Base-by-base conservation (phyloP, 148 eudicot species). In the Selenicereus undatus region DNA sequence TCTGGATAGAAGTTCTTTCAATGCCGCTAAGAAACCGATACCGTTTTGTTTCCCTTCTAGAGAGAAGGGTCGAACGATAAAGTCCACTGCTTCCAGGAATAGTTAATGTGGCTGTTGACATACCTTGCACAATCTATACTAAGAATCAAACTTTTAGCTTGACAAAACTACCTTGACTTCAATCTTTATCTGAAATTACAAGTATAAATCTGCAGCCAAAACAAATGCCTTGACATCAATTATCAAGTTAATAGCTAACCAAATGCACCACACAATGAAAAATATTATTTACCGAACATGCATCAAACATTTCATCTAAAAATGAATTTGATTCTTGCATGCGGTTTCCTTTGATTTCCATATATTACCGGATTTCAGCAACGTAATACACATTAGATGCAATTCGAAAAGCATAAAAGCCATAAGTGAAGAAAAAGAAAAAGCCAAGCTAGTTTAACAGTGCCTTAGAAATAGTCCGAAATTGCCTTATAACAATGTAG, bases 81-180 rank as follows among this genome's bases (percentile, higher is more conserved):
- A 88, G 52, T 73, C 90, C 83, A 78, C 81, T 81, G 79, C 83
- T 87, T 85, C 91, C 92, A 65, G 92, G 88, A 64, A 88, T 81
- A 20, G 87, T 75, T 78, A 89, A 83, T 35, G 91, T 90, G 81
- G 87, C 88, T 17, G 87, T 81, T 70, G 88, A 84, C 90, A 90
- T 88, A 39, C 87, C 85, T 88, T 81, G 85, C 77, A 85, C 87
- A 86, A 85, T 88, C 74, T 74, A 42, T 75, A 21, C 64, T 60
- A 26, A 12, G n/a, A 71, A 74, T 39, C n/a, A 66, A 69, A 43
- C 9, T 82, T 71, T 71, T 12, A 42, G 76, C 76, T 76, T 42
- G 5, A 71, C 11, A 71, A 7, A 52, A 69, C 13, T 48, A 48
- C 79, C 71, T 56, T 51, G 21, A 35, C 17, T 20, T 27, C 39